phyloP scores from a whole-genome alignment of 2,329 filamentous ascomycete species.

The Phyllosticta citrichinensis region DNA sequence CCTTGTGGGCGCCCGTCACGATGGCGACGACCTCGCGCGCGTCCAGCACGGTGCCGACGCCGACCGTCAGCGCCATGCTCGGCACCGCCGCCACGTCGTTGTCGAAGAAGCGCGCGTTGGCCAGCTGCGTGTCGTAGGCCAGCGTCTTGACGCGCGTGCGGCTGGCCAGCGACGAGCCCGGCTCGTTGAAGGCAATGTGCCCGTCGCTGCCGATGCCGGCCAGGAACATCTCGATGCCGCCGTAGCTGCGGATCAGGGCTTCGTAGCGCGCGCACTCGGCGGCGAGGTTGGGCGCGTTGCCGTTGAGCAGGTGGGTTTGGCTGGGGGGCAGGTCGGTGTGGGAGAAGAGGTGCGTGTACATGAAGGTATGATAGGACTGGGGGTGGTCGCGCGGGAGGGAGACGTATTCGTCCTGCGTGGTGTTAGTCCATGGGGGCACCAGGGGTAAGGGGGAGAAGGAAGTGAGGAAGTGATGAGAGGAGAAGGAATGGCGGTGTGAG shows the following conservation, averaged over 20 bases:
- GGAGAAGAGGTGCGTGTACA: conserved; percentile 89
- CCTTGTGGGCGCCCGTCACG: conserved; percentile 72
- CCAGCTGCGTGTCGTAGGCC: conserved; percentile 76
- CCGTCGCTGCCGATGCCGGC: conserved; percentile 79
- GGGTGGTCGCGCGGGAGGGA: conserved; percentile 73
- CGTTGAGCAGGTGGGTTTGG: conserved; percentile 78
- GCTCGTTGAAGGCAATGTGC: conserved; percentile 87
- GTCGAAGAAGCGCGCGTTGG: conserved; percentile 72
- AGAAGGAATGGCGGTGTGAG: background rate
- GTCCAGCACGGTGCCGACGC: conserved; percentile 74
- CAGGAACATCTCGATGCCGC: conserved; percentile 78
- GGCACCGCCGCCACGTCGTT: conserved; percentile 66
- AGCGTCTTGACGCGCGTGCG: conserved; percentile 78
- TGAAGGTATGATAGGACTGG: conserved; percentile 82
- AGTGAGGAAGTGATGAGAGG: background rate
- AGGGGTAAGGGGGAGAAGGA: background rate
- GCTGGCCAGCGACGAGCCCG: conserved; percentile 66
- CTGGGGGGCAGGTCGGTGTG: conserved; percentile 70
- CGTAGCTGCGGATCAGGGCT: conserved; percentile 60
- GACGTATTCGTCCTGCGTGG: conserved; percentile 67
- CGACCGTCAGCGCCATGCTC: conserved; percentile 73
- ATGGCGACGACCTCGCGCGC: conserved; percentile 74
- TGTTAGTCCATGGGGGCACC: background rate
- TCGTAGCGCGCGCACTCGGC: conserved; percentile 74
- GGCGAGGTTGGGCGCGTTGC: conserved; percentile 65